Base-by-base conservation (phyloP, 208 protist species). In the Polymyxa betae region DNA sequence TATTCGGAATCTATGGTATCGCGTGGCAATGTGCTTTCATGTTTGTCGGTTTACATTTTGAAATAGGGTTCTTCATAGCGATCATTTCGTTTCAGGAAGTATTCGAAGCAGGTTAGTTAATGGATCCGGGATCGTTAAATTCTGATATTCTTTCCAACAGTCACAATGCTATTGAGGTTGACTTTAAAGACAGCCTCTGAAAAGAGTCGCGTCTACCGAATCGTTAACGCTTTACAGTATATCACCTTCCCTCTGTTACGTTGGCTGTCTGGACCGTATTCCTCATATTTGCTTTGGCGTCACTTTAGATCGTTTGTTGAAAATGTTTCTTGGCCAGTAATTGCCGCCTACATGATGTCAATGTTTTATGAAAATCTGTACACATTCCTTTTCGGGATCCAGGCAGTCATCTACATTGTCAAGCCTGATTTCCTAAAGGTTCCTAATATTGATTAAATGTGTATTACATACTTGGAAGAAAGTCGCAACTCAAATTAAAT, bases 241-340 rank as follows among this genome's bases (percentile, higher is more conserved):
- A 82, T 82, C n/a, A 45, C 72, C 16, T 82, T 82, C 72, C 72
- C 72, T 20, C 5, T 82, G 16, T 43, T 82, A 45, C 72, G 72
- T n/a, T 82, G 72, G 72, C 5, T 82, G 5, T 82, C 72, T 5
- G 72, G 72, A 5, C 72, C 72, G 5, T 82, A 82, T 35, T 82
- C 72, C 5, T 5, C 72, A 12, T 82, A 82, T n/a, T n/a, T 82
- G 72, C 5, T 82, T 45, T 82, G 35, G 10, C 10, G 16, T 5
- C 5, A 82, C 40, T 35, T 35, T 35, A 12, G n/a, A 16, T 5
- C 5, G n/a, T 82, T 82, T n/a, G 5, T 43, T 20, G 72, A 5
- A 5, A 20, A 40, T 35, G 35, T 82, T 5, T 43, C 72, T 5
- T 43, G n/a, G 35, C 72, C 72, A 5, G 40, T 35, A 20, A 40